Evolutionary conservation across 768 basidiomycete genomes (phyloP).

Genomic region (Lentinula edodes): DNA sequence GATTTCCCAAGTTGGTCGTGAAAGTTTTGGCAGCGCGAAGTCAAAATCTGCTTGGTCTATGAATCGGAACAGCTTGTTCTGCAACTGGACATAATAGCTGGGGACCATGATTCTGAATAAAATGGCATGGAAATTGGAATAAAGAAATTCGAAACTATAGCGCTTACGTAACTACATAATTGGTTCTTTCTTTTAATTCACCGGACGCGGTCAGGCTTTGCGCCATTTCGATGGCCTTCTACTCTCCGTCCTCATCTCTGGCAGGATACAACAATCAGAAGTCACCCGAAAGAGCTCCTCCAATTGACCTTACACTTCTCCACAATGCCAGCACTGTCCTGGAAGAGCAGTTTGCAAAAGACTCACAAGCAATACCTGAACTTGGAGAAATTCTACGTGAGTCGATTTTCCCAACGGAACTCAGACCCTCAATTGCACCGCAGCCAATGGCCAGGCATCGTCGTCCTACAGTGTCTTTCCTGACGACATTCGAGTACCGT

Average conservation of each 20-base stretch:
- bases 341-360: constrained; percentile 65
- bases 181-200: background rate
- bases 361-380: constrained; percentile 72
- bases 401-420: constrained; percentile 24
- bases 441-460: constrained; percentile 62
- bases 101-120: background rate
- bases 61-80: constrained; percentile 12
- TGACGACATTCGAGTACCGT: constrained; percentile 73
- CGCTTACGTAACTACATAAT: background rate
- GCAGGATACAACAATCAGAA: background rate
- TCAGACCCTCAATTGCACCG: background rate
- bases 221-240: constrained; percentile 1
- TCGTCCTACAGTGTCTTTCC: constrained; percentile 74
- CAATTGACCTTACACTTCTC: constrained; percentile 57
- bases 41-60: constrained; percentile 15
- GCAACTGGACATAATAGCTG: constrained; percentile 3
- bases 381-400: constrained; percentile 64
- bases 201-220: background rate
- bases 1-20: constrained; percentile 21
- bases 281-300: constrained; percentile 20
- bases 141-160: background rate
- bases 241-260: constrained; percentile 12
- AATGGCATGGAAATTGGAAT: no score
- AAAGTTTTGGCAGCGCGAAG: constrained; percentile 27
- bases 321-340: constrained; percentile 64